Evolutionary conservation across 768 basidiomycete genomes (phyloP).

Genomic region (Collybia sp.): DNA sequence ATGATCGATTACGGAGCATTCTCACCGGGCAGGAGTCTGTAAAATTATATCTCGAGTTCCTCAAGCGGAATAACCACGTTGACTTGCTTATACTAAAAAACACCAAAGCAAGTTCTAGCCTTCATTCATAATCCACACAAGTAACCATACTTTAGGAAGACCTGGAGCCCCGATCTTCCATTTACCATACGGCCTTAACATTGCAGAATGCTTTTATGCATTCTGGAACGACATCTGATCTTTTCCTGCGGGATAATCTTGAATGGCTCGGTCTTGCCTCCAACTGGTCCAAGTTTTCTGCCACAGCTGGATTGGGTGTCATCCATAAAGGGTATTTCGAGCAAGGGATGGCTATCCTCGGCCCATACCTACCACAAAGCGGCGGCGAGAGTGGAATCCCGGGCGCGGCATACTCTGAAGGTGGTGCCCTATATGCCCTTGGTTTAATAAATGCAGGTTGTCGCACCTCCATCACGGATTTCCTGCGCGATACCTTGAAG

Average conservation of each 20-base stretch:
- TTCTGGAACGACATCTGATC: conserved; percentile 94
- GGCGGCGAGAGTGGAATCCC: conserved; percentile 72
- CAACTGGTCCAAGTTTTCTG: conserved; percentile 99
- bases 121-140: not conserved
- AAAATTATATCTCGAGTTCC: conserved; percentile 91
- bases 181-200: conserved; percentile 95
- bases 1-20: conserved; percentile 76
- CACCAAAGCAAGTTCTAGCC: conserved; percentile 61
- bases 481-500: conserved; percentile 77
- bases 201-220: conserved; percentile 98
- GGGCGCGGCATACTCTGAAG: conserved; percentile 88
- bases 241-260: conserved; percentile 91
- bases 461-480: conserved; percentile 71
- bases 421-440: conserved; percentile 92
- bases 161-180: conserved; percentile 89
- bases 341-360: conserved; percentile 87
- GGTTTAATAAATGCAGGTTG: conserved; percentile 94
- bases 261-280: conserved; percentile 94
- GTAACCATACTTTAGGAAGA: conserved; percentile 54
- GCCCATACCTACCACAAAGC: conserved; percentile 85
- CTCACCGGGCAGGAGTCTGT: conserved; percentile 90
- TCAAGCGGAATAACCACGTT: conserved; percentile 90
- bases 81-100: conserved; percentile 90
- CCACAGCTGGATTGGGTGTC: conserved; percentile 94
- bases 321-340: conserved; percentile 97